Evolutionary conservation across 2,329 filamentous ascomycete species (phyloP).

Genomic region (Cryphonectria nitschkei): DNA sequence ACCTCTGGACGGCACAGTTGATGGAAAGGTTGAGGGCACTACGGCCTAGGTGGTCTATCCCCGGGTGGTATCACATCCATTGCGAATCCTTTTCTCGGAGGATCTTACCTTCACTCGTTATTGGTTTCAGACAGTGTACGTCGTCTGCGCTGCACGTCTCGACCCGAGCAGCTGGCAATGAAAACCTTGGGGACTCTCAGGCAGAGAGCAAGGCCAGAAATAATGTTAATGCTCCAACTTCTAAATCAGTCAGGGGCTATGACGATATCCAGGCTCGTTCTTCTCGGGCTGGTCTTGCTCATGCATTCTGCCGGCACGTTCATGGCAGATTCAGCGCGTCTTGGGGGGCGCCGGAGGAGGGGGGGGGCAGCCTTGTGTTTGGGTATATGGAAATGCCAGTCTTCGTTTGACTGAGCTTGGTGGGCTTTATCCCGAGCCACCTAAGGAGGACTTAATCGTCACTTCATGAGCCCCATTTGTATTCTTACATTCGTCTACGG

Average conservation of each 20-base stretch:
- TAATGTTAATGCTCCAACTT: background rate
- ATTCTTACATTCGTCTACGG: background rate
- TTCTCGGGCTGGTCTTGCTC: background rate
- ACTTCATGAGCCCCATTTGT: background rate
- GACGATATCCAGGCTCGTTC: background rate
- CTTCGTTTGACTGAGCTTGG: background rate
- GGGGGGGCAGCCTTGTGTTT: background rate
- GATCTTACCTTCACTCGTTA: background rate
- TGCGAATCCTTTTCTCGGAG: background rate
- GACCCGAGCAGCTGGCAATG: background rate
- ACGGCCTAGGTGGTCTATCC: constrained; percentile 8
- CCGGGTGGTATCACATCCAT: background rate
- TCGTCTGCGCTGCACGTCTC: background rate
- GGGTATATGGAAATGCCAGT: background rate
- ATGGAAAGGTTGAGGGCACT: constrained; percentile 46
- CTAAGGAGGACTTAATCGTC: background rate
- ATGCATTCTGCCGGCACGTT: background rate
- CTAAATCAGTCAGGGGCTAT: no score
- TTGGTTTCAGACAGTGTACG: background rate
- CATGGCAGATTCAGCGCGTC: background rate
- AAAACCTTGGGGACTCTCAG: background rate
- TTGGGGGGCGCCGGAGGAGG: background rate
- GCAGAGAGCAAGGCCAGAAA: background rate
- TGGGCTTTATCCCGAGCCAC: background rate
- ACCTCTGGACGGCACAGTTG: constrained; percentile 49